These are phyloP conservation scores for Ustilago trichophora DNA, from an alignment of 1,284 basidiomycete species.

Conservation along the genomic window DNA sequence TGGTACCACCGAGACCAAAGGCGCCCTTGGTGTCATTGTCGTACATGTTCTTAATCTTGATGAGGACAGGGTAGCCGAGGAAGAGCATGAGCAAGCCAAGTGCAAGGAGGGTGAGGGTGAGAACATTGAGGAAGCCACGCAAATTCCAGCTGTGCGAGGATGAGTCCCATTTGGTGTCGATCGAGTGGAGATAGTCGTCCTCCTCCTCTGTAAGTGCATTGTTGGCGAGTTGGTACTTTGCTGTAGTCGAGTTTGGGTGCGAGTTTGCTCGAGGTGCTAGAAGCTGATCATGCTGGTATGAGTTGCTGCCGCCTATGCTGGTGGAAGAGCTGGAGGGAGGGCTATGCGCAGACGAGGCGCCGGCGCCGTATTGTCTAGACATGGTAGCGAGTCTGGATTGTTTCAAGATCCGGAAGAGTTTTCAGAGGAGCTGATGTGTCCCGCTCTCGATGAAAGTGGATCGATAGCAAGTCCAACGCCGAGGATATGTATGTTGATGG, in stretches of 20 bases:
- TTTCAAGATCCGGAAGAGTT: no score
- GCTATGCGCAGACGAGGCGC: slow-evolving; percentile 20
- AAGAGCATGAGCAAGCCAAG: slow-evolving; percentile 60
- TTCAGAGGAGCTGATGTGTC: no score
- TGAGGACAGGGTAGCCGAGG: slow-evolving; percentile 62
- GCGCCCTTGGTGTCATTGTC: slow-evolving; percentile 47
- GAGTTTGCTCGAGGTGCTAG: slow-evolving; percentile 6
- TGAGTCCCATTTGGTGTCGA: slow-evolving; percentile 48
- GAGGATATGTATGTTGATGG: no score
- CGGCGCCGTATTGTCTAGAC: slow-evolving; percentile 20
- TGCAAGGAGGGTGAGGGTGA: slow-evolving; percentile 54
- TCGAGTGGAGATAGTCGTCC: slow-evolving; percentile 58
- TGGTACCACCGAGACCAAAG: slow-evolving; percentile 75
- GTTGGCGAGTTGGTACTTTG: slow-evolving; percentile 30
- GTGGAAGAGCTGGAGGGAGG: slow-evolving; percentile 32
- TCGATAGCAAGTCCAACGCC: no score
- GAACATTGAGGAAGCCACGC: slow-evolving; percentile 57
- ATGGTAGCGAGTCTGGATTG: slow-evolving; percentile 6
- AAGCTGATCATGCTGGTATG: slow-evolving; percentile 19
- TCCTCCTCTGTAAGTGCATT: slow-evolving; percentile 38
- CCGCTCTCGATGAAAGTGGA: no score
- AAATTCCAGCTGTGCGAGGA: slow-evolving; percentile 44
- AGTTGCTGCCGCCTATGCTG: slow-evolving; percentile 21
- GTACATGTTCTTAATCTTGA: slow-evolving; percentile 49
- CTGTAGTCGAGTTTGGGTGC: not conserved